Evolutionary conservation across 2,329 filamentous ascomycete species (phyloP), one percentile per base, ranked within the genome.

Genomic region (Malbranchea zuffiana): DNA sequence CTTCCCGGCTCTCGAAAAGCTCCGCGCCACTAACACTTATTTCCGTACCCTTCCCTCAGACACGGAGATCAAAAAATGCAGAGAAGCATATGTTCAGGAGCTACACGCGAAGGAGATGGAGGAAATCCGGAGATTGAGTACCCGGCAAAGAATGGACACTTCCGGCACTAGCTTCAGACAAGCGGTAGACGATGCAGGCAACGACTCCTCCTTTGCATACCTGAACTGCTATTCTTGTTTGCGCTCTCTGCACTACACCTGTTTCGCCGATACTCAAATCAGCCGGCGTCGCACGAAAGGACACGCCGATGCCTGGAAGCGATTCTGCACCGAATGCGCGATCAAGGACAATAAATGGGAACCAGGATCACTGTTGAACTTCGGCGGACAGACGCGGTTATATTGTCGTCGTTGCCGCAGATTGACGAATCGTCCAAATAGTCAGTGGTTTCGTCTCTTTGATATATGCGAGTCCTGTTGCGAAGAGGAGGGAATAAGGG

Each of bases 191-290:
- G 19, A 33, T 16, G 20, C 23, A 8, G 8, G 13, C 13, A 18
- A 35, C 8, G 35, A 16, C 21, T 37, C 37, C 30, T 44, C 23
- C 12, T 6, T 34, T 6, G 12, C 35, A 16, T 18, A 32, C 12
- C 17, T 41, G 8, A 24, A 24, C 4, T 51, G 50, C 29, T 50
- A 49, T 41, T 28, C 39, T n/a, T 51, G 50, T 32, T 39, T 52
- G 11, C 39, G 35, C 6, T 25, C n/a, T 13, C 27, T 47, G 16
- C 41, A 37, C 11, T 21, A 25, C 11, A 19, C 27, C 8, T 27
- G 38, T 11, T 52, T 50, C 37, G 38, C 40, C 4, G 32, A 37
- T 18, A 34, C 39, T 1, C 48, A 51, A 28, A 33, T 26, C 16
- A 47, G 31, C 12, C 35, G 42, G 2, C 42, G 35, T 2, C 43